Evolutionary conservation across 148 eudicot genomes (phyloP).

Genomic region (Heliamphora exappendiculata): DNA sequence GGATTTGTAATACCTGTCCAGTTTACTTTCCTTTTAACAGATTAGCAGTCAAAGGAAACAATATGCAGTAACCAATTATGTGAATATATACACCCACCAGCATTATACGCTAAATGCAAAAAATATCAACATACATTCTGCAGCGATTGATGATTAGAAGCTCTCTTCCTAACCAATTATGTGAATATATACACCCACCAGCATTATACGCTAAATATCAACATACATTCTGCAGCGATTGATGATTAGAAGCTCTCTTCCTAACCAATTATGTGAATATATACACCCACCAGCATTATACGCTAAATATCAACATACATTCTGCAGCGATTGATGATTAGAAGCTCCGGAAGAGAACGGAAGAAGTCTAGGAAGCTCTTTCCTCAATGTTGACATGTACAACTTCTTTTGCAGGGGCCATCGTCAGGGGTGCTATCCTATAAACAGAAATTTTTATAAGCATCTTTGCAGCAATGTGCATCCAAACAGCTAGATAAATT

Average conservation of each 20-base stretch:
- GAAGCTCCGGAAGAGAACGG: conserved; percentile 71
- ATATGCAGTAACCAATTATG: background rate
- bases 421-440: conserved; percentile 85
- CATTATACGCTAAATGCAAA: background rate
- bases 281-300: background rate
- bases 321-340: conserved; percentile 68
- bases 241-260: too few relatives aligned
- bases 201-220: background rate
- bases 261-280: background rate
- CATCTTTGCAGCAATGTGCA: background rate
- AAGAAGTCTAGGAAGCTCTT: conserved; percentile 86
- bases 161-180: too few relatives aligned
- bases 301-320: conserved; percentile 42
- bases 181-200: background rate
- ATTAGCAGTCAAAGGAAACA: background rate
- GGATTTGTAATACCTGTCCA: background rate
- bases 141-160: too few relatives aligned
- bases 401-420: conserved; percentile 86
- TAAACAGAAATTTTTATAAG: conserved; percentile 3
- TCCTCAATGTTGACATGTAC: conserved; percentile 80
- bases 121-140: conserved; percentile 45
- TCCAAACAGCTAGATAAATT: conserved; percentile 2
- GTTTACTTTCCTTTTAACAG: background rate
- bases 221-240: too few relatives aligned
- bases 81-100: background rate